Percentiles rank a stretch among this genome's conserved stretches.
Evolutionary conservation across 1,139 yeast genomes (phyloP).

Genomic region (Ogataea hybrid): DNA sequence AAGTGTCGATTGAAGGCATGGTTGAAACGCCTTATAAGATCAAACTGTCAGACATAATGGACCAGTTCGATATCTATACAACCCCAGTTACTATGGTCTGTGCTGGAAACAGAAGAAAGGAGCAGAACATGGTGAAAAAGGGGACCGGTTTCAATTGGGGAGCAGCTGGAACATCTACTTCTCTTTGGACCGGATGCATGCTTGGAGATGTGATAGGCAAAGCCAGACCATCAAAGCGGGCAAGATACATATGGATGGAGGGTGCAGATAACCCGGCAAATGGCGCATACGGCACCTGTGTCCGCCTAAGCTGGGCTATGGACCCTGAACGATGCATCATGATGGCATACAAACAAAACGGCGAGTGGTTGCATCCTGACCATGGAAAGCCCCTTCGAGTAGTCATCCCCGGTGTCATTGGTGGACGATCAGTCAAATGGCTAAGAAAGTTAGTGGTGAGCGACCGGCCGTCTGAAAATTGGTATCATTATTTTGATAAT

Average conservation of each 20-base stretch:
- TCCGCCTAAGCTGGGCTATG: slow-evolving; percentile 31
- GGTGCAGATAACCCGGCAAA: slow-evolving; percentile 35
- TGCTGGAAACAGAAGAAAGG: slow-evolving; percentile 37
- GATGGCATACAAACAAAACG: slow-evolving; percentile 36
- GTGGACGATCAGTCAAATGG: slow-evolving; percentile 38
- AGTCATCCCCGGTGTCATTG: slow-evolving; percentile 36
- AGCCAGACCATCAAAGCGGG: slow-evolving; percentile 30
- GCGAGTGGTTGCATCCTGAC: slow-evolving; percentile 33
- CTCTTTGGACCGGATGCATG: slow-evolving; percentile 35
- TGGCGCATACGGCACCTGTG: slow-evolving; percentile 35
- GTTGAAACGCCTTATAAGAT: slow-evolving; percentile 31
- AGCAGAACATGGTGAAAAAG: slow-evolving; percentile 35
- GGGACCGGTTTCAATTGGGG: slow-evolving; percentile 38
- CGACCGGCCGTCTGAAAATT: slow-evolving; percentile 33
- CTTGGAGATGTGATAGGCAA: slow-evolving; percentile 29
- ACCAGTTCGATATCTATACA: slow-evolving; percentile 30
- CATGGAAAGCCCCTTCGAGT: slow-evolving; percentile 37
- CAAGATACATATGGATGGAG: slow-evolving; percentile 34
- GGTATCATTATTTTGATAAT: slow-evolving; percentile 36
- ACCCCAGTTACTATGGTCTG: slow-evolving; percentile 35
- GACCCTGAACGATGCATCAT: slow-evolving; percentile 33
- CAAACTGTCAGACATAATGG: slow-evolving; percentile 26
- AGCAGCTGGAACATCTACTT: slow-evolving; percentile 34
- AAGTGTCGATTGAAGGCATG: slow-evolving; percentile 30
- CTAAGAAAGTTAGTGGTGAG: slow-evolving; percentile 29